phyloP scores from a whole-genome alignment of 352 stramenopile species.

The Blastocystis sp. region DNA sequence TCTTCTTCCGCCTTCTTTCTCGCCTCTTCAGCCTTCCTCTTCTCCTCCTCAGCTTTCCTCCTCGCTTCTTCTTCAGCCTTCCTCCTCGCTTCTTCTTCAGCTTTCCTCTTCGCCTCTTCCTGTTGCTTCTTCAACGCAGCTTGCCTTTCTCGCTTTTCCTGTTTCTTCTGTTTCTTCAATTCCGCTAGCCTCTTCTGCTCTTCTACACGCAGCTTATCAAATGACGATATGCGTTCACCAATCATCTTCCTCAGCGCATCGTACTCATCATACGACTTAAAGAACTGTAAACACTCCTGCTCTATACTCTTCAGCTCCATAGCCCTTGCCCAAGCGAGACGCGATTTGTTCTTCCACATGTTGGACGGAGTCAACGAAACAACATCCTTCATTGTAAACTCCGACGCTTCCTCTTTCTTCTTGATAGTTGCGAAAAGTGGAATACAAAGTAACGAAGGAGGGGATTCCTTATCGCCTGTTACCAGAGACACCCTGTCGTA shows the following conservation, averaged over 20 bases:
- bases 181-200: neutral
- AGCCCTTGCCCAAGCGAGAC: too few relatives aligned
- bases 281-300: too few relatives aligned
- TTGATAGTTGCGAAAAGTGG: neutral
- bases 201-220: too few relatives aligned
- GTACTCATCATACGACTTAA: too few relatives aligned
- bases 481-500: too few relatives aligned
- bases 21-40: neutral
- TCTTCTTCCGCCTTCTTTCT: neutral
- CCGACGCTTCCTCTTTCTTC: neutral
- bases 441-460: neutral
- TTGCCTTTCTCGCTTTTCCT: neutral
- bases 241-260: too few relatives aligned
- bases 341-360: too few relatives aligned
- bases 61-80: neutral
- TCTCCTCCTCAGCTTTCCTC: neutral
- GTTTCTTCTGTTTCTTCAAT: conserved; percentile 8
- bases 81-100: neutral
- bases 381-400: too few relatives aligned
- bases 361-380: too few relatives aligned
- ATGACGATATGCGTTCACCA: too few relatives aligned
- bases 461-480: too few relatives aligned
- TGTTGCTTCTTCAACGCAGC: conserved; percentile 9
- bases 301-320: too few relatives aligned
- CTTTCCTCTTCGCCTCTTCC: neutral